Evolutionary conservation across 2,329 filamentous ascomycete species (phyloP), one percentile per base, ranked within the genome.

Genomic region (Neopestalotiopsis sp.): DNA sequence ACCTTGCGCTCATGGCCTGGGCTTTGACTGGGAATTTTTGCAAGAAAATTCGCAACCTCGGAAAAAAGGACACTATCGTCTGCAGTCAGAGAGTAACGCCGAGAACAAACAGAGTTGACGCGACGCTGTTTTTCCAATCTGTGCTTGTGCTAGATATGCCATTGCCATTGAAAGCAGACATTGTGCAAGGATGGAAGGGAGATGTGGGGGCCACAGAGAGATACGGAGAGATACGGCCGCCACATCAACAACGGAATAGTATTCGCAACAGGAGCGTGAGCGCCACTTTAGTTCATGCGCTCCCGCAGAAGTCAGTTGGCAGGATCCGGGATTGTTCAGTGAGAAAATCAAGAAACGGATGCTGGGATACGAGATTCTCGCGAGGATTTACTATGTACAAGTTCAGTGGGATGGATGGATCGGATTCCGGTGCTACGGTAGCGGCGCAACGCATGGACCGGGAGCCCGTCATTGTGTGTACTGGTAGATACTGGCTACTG

Each of bases 341-440:
- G 6, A 38, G 34, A 6, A 3, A 38, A 7, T 7, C 10, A 38
- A 38, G 34, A 38, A 10, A 38, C 34, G 34, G 3, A 38, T 38
- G 34, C 34, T 38, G 34, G 34, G 20, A 53, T 53, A 53, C 45
- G 45, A 53, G 45, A n/a, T n/a, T n/a, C 6, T 53, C 17, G 45
- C 45, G 45, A 53, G 7, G 14, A 53, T n/a, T 53, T 20, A 28
- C 24, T 28, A 28, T 2, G 24, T 28, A 28, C 45, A 20, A 53
- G 45, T n/a, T 53, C 14, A 53, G 45, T 20, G 45, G 24, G 24
- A 28, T 28, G 24, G 17, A n/a, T 49, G 45, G 45, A 49, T 20
- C 45, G 45, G 45, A 53, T 53, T 20, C 45, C 45, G 45, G 45
- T 53, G 45, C 45, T 53, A 53, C 45, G 45, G 45, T 53, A 53